Base-by-base conservation (phyloP, 202 grass and related monocot species). In the Elaeis oleifera region DNA sequence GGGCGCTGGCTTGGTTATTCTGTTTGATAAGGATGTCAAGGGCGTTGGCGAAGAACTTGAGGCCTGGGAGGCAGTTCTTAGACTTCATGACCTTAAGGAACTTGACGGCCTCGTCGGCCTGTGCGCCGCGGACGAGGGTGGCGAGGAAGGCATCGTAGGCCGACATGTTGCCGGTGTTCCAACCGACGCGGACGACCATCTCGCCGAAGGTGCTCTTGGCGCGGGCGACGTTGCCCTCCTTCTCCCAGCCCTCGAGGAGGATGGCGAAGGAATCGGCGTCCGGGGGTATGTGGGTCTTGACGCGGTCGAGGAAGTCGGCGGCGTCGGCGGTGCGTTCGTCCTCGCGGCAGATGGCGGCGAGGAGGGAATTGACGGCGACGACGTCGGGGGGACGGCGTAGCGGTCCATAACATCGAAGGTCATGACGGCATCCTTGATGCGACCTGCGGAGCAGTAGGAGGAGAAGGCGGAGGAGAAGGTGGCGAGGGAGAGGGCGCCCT, bases 221-320 rank as follows among this genome's bases (percentile, higher is more conserved):
- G 16, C 73, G 61, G 23, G 62, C 70, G 0, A 28, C 51, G 65
- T 96, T 85, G 50, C 80, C 81, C 60, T 96, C 90, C 67, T 88
- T 85, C 75, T 90, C 78, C 69, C 80, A 95, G 6, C 83, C 86
- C 74, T 95, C 78, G 50, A 95, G 81, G 51, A 95, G 78, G 59
- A 90, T 90, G 18, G 78, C 81, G 67, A 90, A 95, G 64, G 86
- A 85, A 66, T 96, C 78, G 18, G 56, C 76, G 55, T 96, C 70
- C 3, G 83, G 86, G 11, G 75, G 25, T 27, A 88, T 64, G 27
- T 5, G 57, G 27, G 56, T 29, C 72, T 90, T 90, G 66, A 68
- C 48, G 59, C 79, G 58, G 13, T 90, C 90, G 54, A 88, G 85
- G 17, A 80, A 21, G 4, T 84, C 67, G 17, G 64, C 69, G 0